A percentile compares a stretch with the other conserved stretches of the same genome.
phyloP scores from a whole-genome alignment of 495 filamentous ascomycete genomes.

The Hypoxylon lienhwacheense region DNA sequence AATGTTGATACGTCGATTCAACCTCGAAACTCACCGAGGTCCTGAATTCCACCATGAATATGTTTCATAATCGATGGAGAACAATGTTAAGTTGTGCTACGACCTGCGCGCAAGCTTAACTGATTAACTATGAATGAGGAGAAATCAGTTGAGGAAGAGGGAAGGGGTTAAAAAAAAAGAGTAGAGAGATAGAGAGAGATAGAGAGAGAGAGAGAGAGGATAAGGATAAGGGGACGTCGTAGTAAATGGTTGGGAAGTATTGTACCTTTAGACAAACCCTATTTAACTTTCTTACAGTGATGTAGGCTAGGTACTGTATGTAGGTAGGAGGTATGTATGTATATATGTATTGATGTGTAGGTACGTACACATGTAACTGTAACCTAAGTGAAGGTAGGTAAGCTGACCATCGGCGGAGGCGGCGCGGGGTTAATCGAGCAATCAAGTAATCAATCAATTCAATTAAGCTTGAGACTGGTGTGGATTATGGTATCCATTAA shows the following conservation, averaged over 20 bases:
- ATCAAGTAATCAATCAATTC: constrained; percentile 1
- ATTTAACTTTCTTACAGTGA: no score
- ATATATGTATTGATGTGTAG: neutral
- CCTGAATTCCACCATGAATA: constrained; percentile 49
- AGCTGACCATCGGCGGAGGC: constrained; percentile 10
- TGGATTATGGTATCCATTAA: constrained; percentile 11
- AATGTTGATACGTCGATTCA: constrained; percentile 27
- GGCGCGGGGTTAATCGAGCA: constrained; percentile 13
- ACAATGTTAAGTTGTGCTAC: constrained; percentile 28
- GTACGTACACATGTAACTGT: neutral
- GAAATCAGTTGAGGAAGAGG: constrained; percentile 6
- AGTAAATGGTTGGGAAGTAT: constrained; percentile 3
- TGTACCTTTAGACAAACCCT: no score
- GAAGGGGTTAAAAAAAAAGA: constrained; percentile 4
- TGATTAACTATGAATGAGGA: constrained; percentile 2
- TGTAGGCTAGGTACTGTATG: neutral
- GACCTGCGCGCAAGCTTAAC: constrained; percentile 27
- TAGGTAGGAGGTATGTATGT: neutral
- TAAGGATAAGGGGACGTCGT: constrained; percentile 4
- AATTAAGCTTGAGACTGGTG: constrained; percentile 1
- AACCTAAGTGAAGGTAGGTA: constrained; percentile 9
- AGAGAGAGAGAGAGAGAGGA: constrained; percentile 9
- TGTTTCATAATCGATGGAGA: constrained; percentile 52
- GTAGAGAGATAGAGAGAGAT: constrained; percentile 3
- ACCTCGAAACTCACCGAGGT: constrained; percentile 48